phyloP scores from a whole-genome alignment of 2,329 filamentous ascomycete species.

The Aspergillus sp. region DNA sequence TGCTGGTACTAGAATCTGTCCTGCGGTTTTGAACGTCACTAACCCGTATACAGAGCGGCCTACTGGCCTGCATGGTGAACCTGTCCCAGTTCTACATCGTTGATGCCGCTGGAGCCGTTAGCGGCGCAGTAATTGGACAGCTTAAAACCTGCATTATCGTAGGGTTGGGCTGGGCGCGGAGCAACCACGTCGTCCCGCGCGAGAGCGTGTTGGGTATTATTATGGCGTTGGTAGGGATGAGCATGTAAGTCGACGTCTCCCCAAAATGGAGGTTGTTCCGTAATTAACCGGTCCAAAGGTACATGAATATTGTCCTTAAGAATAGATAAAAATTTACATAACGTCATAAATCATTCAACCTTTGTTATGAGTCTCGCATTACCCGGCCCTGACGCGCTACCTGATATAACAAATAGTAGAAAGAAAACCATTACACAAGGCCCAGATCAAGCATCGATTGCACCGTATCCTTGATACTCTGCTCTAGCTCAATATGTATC shows the following conservation, averaged over 20 bases:
- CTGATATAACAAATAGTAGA: too few species aligned
- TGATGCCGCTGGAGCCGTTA: conserved; percentile 54
- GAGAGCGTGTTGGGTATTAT: conserved; percentile 19
- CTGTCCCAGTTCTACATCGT: conserved; percentile 28
- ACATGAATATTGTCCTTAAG: conserved; percentile 19
- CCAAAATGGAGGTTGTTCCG: neutral
- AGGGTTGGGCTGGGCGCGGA: conserved; percentile 56
- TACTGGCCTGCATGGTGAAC: conserved; percentile 24
- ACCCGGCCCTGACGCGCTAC: too few species aligned
- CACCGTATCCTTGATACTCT: conserved; percentile 27
- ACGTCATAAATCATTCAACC: too few species aligned
- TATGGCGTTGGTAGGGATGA: conserved; percentile 22
- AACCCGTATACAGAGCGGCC: conserved; percentile 17
- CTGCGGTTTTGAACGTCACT: neutral
- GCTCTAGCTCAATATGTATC: conserved; percentile 26
- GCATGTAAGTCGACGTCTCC: conserved; percentile 15
- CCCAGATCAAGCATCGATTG: conserved; percentile 7
- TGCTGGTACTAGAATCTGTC: conserved; percentile 8
- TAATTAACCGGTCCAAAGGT: conserved; percentile 7
- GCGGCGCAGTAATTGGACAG: conserved; percentile 66
- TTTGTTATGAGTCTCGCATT: too few species aligned
- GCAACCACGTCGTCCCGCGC: conserved; percentile 13
- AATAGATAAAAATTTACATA: conserved; percentile 6
- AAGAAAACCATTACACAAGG: too few species aligned
- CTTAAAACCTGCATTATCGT: conserved; percentile 67